phyloP scores from a whole-genome alignment of 352 stramenopile species.

The Aphanomyces cochlioides region DNA sequence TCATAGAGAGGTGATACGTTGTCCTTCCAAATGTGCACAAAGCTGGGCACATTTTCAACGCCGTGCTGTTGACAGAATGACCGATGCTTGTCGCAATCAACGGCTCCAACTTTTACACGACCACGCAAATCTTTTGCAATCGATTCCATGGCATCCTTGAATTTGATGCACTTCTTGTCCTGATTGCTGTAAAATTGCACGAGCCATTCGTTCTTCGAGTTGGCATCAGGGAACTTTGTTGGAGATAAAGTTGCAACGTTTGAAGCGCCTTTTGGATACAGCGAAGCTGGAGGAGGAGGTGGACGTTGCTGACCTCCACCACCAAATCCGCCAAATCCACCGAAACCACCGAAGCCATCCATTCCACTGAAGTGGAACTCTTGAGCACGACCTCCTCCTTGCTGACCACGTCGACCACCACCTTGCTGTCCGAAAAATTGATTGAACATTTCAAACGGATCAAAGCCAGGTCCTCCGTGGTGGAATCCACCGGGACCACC shows the following conservation, averaged over 20 bases:
- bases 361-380: slow-evolving; percentile 81
- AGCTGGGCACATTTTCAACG: slow-evolving; percentile 46
- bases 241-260: slow-evolving; percentile 52
- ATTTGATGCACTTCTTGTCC: slow-evolving; percentile 54
- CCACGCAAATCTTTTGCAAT: slow-evolving; percentile 60
- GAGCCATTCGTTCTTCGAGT: slow-evolving; percentile 76
- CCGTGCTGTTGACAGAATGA: slow-evolving; percentile 49
- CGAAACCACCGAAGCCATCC: slow-evolving; percentile 49
- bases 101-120: slow-evolving; percentile 69
- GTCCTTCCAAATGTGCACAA: slow-evolving; percentile 67
- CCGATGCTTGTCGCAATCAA: slow-evolving; percentile 71
- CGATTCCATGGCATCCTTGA: slow-evolving; percentile 56
- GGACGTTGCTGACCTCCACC: slow-evolving; percentile 26
- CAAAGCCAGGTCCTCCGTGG: slow-evolving; percentile 21
- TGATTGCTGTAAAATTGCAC: slow-evolving; percentile 70
- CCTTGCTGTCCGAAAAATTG: slow-evolving; percentile 30
- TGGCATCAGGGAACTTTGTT: slow-evolving; percentile 61
- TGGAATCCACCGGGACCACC: background rate
- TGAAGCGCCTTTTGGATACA: slow-evolving; percentile 61
- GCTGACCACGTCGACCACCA: slow-evolving; percentile 37
- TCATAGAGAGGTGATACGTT: slow-evolving; percentile 50
- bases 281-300: slow-evolving; percentile 36
- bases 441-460: slow-evolving; percentile 35
- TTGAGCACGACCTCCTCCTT: slow-evolving; percentile 41
- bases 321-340: slow-evolving; percentile 34